Conservation (phyloP, 805 yeast genomes). For the Candida taoyuanica region DNA sequence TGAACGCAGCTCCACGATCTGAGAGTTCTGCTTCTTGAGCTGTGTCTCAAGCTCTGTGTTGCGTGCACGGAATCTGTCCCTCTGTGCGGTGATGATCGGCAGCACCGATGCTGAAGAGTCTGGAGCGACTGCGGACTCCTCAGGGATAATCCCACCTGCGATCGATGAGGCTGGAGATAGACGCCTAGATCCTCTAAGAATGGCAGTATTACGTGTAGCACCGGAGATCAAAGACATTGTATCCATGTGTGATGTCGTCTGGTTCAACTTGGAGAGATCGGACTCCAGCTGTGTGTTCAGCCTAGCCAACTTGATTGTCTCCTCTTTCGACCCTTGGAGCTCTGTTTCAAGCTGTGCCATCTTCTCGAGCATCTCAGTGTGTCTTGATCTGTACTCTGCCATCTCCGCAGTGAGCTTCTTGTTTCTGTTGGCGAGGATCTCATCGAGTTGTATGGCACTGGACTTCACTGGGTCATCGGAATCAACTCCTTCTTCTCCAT, state of each 20-base stretch:
- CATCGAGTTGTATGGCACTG: slow-evolving; percentile 37
- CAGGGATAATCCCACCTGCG: slow-evolving; percentile 39
- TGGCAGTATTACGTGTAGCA: slow-evolving; percentile 19
- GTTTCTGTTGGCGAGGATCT: slow-evolving; percentile 64
- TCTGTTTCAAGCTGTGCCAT: slow-evolving; percentile 38
- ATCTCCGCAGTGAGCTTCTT: slow-evolving; percentile 68
- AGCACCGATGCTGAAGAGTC: slow-evolving; percentile 48
- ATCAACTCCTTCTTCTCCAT: slow-evolving; percentile 23
- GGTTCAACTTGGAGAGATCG: slow-evolving; percentile 54
- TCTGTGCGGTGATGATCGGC: slow-evolving; percentile 88
- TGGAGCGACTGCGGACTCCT: slow-evolving; percentile 10
- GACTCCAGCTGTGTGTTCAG: slow-evolving; percentile 64
- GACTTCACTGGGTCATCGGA: slow-evolving; percentile 22
- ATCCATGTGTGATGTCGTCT: slow-evolving; percentile 36
- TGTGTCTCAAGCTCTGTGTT: slow-evolving; percentile 84
- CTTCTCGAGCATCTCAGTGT: slow-evolving; percentile 40
- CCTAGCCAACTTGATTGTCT: slow-evolving; percentile 38
- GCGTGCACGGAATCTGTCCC: slow-evolving; percentile 86
- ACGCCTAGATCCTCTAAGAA: slow-evolving; percentile 29
- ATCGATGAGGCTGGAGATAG: slow-evolving; percentile 51
- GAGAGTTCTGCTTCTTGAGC: slow-evolving; percentile 49
- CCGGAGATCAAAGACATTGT: slow-evolving; percentile 68
- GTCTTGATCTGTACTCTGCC: slow-evolving; percentile 58
- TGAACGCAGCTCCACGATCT: slow-evolving; percentile 55
- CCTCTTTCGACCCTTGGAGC: slow-evolving; percentile 31